Evolutionary conservation across 169 alveolate genomes (phyloP).

Genomic region (Plasmodium relictum): DNA sequence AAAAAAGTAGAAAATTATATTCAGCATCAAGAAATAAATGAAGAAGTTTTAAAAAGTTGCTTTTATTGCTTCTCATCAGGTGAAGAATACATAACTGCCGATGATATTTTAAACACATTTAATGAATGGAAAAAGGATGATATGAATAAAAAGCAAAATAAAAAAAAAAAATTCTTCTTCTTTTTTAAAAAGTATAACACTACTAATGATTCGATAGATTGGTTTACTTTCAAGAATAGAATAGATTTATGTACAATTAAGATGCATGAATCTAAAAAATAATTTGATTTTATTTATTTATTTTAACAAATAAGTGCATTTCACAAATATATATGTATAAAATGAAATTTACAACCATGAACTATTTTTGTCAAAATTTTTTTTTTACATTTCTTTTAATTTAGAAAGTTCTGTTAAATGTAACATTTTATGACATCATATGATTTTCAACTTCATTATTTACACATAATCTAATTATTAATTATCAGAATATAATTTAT

Average conservation of each 20-base stretch:
- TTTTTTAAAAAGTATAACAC: slow-evolving; percentile 17
- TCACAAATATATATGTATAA: too few species aligned
- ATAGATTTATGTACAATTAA: slow-evolving; percentile 53
- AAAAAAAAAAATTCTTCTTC: slow-evolving; percentile 3
- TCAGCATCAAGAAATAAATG: slow-evolving; percentile 59
- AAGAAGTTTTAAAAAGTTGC: slow-evolving; percentile 46
- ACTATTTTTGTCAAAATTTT: background rate
- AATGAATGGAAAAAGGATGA: slow-evolving; percentile 32
- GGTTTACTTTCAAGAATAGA: slow-evolving; percentile 68
- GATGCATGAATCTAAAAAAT: slow-evolving; percentile 34
- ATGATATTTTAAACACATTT: slow-evolving; percentile 65
- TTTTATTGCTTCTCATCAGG: slow-evolving; percentile 60
- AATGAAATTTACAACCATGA: too few species aligned
- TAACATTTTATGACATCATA: background rate
- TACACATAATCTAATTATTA: too few species aligned
- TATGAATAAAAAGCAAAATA: slow-evolving; percentile 16
- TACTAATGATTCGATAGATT: slow-evolving; percentile 26
- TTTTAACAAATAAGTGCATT: too few species aligned
- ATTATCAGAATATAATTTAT: too few species aligned
- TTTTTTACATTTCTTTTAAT: background rate
- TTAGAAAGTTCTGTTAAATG: background rate
- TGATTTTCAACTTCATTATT: too few species aligned
- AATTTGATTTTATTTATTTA: too few species aligned
- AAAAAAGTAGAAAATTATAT: slow-evolving; percentile 65
- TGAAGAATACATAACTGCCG: slow-evolving; percentile 65